Evolutionary conservation across 2,329 filamentous ascomycete species (phyloP).

Genomic region (Paecilomyces sp.): DNA sequence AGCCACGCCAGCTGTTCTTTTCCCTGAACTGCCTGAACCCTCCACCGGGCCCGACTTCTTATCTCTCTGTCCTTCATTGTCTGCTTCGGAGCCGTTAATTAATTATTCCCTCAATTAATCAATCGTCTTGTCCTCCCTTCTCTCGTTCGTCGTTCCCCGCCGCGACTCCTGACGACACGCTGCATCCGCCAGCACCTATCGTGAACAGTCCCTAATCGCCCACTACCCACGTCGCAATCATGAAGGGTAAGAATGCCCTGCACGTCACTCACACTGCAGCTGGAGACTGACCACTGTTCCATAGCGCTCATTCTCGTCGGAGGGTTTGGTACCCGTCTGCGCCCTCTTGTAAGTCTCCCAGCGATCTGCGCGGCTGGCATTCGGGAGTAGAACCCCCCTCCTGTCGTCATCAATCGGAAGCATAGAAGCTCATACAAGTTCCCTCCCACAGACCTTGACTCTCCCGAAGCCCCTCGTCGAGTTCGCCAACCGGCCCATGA

Average conservation of each 20-base stretch:
- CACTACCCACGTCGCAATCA: constrained; percentile 13
- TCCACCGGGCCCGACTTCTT: not conserved
- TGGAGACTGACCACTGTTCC: constrained; percentile 11
- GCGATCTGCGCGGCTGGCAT: constrained; percentile 6
- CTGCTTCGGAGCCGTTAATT: not conserved
- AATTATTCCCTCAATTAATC: not conserved
- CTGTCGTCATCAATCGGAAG: not conserved
- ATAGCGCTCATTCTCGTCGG: constrained; percentile 96
- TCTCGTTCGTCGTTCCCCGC: constrained; percentile 2
- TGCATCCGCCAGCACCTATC: not conserved
- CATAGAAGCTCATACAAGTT: constrained; percentile 7
- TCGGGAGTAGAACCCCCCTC: not conserved
- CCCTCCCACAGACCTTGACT: constrained; percentile 67
- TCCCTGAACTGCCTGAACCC: not conserved
- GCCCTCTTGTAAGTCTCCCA: constrained; percentile 69
- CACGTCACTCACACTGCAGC: constrained; percentile 4
- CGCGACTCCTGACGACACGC: not conserved
- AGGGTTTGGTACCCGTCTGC: constrained; percentile 95
- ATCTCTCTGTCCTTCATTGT: not conserved
- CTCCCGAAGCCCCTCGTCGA: constrained; percentile 96
- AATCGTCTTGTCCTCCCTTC: not conserved
- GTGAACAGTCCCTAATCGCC: not conserved
- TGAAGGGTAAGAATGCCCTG: constrained; percentile 36
- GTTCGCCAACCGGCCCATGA: constrained; percentile 99
- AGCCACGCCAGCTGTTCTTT: constrained; percentile 3